Percentiles rank a stretch among this genome's conserved stretches.
Conservation (phyloP, 2,329 filamentous ascomycete species). For the Neospermospora avenae region DNA sequence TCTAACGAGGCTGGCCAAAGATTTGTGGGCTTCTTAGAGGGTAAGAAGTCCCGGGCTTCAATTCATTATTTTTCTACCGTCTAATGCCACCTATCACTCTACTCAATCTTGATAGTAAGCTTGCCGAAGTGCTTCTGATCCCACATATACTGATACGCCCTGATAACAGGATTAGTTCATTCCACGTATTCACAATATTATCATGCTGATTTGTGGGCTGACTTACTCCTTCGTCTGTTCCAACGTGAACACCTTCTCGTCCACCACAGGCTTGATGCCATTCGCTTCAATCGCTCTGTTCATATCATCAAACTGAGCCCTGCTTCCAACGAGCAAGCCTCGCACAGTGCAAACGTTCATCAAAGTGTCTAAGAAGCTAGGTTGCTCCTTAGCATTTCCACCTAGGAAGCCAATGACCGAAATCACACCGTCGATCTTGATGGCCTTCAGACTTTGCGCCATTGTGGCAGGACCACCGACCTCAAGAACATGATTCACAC, state of each 20-base stretch:
- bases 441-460: conserved; percentile 39
- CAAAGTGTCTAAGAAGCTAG: conserved; percentile 34
- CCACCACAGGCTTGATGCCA: conserved; percentile 45
- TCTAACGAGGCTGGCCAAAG: too few species aligned
- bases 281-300: conserved; percentile 47
- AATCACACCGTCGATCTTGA: conserved; percentile 43
- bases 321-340: conserved; percentile 46
- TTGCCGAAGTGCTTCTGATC: conserved; percentile 51
- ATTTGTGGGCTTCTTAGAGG: too few species aligned
- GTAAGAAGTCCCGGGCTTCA: not conserved
- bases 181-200: too few species aligned
- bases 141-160: conserved; percentile 49
- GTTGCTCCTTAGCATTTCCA: conserved; percentile 26
- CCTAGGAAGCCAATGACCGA: conserved; percentile 39
- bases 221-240: conserved; percentile 42
- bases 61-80: not conserved
- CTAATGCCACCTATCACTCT: not conserved
- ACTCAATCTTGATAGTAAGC: conserved; percentile 38
- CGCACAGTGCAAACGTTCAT: conserved; percentile 41
- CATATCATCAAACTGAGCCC: conserved; percentile 50
- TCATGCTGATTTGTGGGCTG: too few species aligned
- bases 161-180: conserved; percentile 20
- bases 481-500: conserved; percentile 45
- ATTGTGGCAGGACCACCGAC: conserved; percentile 41
- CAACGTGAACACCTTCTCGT: conserved; percentile 43